phyloP scores from a whole-genome alignment of 768 basidiomycete species.

The Pisolithus albus region DNA sequence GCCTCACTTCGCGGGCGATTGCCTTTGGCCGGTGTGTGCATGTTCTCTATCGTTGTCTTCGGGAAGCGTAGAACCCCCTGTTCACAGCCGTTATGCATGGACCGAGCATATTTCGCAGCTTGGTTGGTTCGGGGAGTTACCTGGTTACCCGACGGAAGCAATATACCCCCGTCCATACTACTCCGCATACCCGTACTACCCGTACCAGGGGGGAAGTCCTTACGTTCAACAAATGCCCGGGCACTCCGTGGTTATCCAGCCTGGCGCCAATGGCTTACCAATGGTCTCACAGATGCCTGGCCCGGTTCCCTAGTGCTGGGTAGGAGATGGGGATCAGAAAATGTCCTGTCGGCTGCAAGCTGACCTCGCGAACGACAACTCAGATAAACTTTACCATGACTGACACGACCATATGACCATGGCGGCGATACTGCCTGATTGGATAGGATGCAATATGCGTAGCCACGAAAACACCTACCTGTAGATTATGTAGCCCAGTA shows the following conservation, averaged over 20 bases:
- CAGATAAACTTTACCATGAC: no score
- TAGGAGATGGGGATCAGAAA: neutral
- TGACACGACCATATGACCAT: no score
- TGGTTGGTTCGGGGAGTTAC: constrained; percentile 71
- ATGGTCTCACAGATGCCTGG: constrained; percentile 55
- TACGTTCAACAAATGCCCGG: constrained; percentile 49
- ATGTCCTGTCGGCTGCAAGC: neutral
- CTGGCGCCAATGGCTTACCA: constrained; percentile 52
- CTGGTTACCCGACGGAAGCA: constrained; percentile 41
- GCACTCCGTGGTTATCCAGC: constrained; percentile 63
- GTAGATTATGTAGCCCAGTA: no score
- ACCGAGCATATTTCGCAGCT: constrained; percentile 43
- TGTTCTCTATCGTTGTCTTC: neutral
- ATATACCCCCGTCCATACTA: constrained; percentile 14
- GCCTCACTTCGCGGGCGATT: constrained; percentile 41
- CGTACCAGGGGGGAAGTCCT: constrained; percentile 29
- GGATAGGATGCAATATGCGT: no score
- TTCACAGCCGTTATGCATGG: constrained; percentile 26
- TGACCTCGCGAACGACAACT: no score
- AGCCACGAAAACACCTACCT: no score
- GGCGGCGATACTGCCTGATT: no score
- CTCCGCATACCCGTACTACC: constrained; percentile 26
- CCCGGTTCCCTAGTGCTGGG: constrained; percentile 12
- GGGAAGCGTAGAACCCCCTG: neutral
- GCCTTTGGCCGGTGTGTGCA: constrained; percentile 24